Percentiles rank a stretch among this genome's conserved stretches.
Conservation (phyloP, 805 yeast genomes). For the Middelhovenomyces tepae region DNA sequence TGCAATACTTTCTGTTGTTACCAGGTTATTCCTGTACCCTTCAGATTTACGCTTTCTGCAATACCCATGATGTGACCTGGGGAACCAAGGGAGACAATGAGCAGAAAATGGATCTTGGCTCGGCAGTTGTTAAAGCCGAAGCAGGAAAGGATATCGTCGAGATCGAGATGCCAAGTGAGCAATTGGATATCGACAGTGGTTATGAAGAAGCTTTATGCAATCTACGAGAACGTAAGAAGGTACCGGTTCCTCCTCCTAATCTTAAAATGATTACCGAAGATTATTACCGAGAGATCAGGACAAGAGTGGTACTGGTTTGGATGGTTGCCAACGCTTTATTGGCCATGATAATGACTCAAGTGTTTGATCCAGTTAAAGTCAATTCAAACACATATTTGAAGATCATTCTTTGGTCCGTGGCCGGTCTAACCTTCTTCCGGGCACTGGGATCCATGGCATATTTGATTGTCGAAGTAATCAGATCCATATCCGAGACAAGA, state of each 20-base stretch:
- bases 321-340: constrained; percentile 71
- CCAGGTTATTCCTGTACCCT: constrained; percentile 89
- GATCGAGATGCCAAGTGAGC: constrained; percentile 62
- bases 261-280: constrained; percentile 47
- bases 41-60: constrained; percentile 94
- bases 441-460: constrained; percentile 74
- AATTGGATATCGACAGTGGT: constrained; percentile 70
- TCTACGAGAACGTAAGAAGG: constrained; percentile 59
- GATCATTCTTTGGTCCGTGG: constrained; percentile 88
- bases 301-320: constrained; percentile 95
- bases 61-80: constrained; percentile 98
- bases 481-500: constrained; percentile 1
- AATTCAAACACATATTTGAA: constrained; percentile 66
- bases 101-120: constrained; percentile 60
- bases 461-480: constrained; percentile 34
- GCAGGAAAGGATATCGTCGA: constrained; percentile 79
- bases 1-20: constrained; percentile 80
- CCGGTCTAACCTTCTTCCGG: constrained; percentile 71
- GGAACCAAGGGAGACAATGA: constrained; percentile 94
- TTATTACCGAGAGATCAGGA: constrained; percentile 89
- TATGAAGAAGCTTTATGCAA: constrained; percentile 68
- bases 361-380: constrained; percentile 59
- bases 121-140: constrained; percentile 75
- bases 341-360: constrained; percentile 81
- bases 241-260: constrained; percentile 37